phyloP scores from a whole-genome alignment of 768 basidiomycete genomes.

The Trametes gibbosa region DNA sequence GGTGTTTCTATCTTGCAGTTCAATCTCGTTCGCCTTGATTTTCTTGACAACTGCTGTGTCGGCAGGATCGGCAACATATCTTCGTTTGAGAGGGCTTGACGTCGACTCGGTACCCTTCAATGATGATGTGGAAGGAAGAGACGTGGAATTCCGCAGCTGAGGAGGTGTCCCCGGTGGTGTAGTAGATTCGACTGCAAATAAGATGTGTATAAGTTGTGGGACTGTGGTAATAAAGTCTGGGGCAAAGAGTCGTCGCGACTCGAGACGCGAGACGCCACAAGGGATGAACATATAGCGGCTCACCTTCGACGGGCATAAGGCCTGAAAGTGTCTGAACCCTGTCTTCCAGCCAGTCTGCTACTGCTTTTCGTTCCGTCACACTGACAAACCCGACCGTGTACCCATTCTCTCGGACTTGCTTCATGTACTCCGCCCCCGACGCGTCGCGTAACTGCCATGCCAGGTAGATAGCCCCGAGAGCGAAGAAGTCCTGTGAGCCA shows the following conservation, averaged over 20 bases:
- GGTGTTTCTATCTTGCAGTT: constrained; percentile 77
- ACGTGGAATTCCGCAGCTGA: constrained; percentile 18
- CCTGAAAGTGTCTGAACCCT: constrained; percentile 35
- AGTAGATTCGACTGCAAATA: constrained; percentile 52
- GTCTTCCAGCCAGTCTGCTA: constrained; percentile 81
- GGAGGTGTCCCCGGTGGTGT: constrained; percentile 61
- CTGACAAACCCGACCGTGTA: constrained; percentile 76
- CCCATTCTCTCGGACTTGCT: constrained; percentile 73
- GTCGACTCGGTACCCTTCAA: constrained; percentile 26
- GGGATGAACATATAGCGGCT: neutral
- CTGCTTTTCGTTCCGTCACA: constrained; percentile 81
- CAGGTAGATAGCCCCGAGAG: constrained; percentile 80
- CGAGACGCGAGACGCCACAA: neutral
- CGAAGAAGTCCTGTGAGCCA: constrained; percentile 60
- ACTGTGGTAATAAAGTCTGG: neutral
- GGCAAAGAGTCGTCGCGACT: too few species aligned
- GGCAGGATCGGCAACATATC: constrained; percentile 72
- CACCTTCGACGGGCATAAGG: constrained; percentile 5
- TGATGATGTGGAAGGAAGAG: constrained; percentile 19
- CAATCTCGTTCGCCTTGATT: constrained; percentile 73
- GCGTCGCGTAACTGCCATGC: constrained; percentile 77
- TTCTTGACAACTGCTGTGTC: constrained; percentile 88
- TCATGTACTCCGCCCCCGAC: constrained; percentile 84
- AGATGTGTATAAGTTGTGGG: constrained; percentile 25
- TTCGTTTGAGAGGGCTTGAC: constrained; percentile 59